Base-by-base conservation (phyloP, 1,284 basidiomycete species). In the Naganishia albida region DNA sequence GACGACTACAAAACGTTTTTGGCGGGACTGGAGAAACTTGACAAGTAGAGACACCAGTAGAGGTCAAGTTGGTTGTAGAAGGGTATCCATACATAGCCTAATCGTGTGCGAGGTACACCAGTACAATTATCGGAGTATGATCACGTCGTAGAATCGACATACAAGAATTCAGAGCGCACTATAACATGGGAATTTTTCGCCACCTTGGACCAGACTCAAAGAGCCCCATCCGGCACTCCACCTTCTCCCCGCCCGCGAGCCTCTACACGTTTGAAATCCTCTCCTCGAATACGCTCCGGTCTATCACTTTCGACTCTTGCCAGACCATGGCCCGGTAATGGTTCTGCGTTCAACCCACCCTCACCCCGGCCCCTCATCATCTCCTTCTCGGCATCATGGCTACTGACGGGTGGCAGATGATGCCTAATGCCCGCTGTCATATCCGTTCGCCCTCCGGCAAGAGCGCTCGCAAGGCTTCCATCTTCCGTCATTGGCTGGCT, bases 1-100 rank as follows among this genome's bases (percentile, higher is more conserved):
- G 77, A 79, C 60, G 77, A 78, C 65, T 78, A 78, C 69, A 70
- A 74, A 59, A 70, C 69, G 43, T 79, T 79, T 56, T 63, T 79
- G 65, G 72, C 72, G 16, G 77, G 77, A 8, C 65, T 79, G 50
- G 73, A 71, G 3, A 73, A 75, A 38, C 49, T 78, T 38, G 51
- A 63, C 23, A 71, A 67, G 40, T 51, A 48, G 39, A 18, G 8
- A 26, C 10, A 25, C 23, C n/a, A 2, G 52, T 1, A 25, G 20
- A 12, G 18, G 4, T 12, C 26, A 16, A 25, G 40, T 2, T 0
- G 6, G 16, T 56, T 54, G 38, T 40, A 40, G 3, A 30, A 34
- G 34, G 34, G 34, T 56, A 42, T 15, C 26, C 28, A 44, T 56
- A 56, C 54, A 56, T 56, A 4, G 12, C 43, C 39, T 25, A 44